Conservation (phyloP, 306 rosid genomes). For the Medicago arabica region DNA sequence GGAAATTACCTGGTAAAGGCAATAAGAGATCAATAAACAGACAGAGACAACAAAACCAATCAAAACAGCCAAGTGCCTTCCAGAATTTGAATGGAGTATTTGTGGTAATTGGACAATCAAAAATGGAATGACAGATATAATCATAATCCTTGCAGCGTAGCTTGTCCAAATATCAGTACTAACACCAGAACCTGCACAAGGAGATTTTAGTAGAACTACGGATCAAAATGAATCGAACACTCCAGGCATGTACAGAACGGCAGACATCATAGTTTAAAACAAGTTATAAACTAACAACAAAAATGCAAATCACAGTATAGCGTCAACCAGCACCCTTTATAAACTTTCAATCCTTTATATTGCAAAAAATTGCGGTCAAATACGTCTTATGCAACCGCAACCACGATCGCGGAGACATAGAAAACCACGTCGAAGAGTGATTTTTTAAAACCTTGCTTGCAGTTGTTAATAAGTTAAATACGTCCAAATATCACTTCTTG, state of each 20-base stretch:
- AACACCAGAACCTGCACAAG: conserved; percentile 86
- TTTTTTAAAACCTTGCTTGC: neutral
- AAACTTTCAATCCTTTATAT: neutral
- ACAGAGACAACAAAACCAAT: conserved; percentile 73
- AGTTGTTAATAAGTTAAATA: neutral
- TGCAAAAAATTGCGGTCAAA: neutral
- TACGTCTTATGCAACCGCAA: neutral
- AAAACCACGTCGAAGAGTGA: neutral
- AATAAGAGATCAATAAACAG: conserved; percentile 60
- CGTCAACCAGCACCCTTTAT: conserved; percentile 25
- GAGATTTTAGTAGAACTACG: conserved; percentile 28
- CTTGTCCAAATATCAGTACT: conserved; percentile 96
- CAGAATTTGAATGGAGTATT: conserved; percentile 70
- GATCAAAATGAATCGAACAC: conserved; percentile 32
- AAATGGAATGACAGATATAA: conserved; percentile 77
- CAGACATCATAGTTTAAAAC: conserved; percentile 24
- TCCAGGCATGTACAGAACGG: conserved; percentile 2
- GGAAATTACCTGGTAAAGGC: conserved; percentile 77
- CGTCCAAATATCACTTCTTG: neutral
- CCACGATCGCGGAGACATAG: too few species aligned
- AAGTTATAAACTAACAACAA: neutral
- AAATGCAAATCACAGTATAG: neutral
- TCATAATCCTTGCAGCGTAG: conserved; percentile 88
- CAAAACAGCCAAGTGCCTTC: conserved; percentile 77
- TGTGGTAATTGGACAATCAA: conserved; percentile 89